Conservation (phyloP, 1,284 basidiomycete species). For the Tetrapyrgos nigripes region DNA sequence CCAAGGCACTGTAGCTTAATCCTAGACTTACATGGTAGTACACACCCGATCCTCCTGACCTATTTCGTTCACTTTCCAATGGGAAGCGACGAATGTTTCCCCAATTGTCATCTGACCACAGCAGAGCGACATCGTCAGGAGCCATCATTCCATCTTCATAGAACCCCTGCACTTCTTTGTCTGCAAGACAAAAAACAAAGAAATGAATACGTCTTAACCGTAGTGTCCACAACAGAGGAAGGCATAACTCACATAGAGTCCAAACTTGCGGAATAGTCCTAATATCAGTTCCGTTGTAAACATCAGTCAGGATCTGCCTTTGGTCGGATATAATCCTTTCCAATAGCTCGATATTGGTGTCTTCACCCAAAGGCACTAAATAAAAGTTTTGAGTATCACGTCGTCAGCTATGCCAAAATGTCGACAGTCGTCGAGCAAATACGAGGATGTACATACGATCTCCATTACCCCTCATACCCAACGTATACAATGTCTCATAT, state of each 20-base stretch:
- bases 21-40: conserved; percentile 71
- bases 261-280: conserved; percentile 68
- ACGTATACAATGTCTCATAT: conserved; percentile 66
- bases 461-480: conserved; percentile 73
- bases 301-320: conserved; percentile 62
- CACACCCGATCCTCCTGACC: conserved; percentile 69
- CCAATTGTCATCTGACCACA: conserved; percentile 72
- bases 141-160: conserved; percentile 66
- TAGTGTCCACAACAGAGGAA: not conserved
- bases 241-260: conserved; percentile 57
- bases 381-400: not conserved
- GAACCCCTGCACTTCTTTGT: conserved; percentile 74
- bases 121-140: conserved; percentile 60
- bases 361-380: conserved; percentile 58
- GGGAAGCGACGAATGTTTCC: conserved; percentile 68
- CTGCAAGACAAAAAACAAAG: conserved; percentile 37
- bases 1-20: no score
- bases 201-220: not conserved
- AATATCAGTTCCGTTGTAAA: conserved; percentile 56
- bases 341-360: conserved; percentile 56
- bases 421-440: no score
- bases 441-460: conserved; percentile 60
- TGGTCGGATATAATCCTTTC: conserved; percentile 67
- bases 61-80: conserved; percentile 53
- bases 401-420: not conserved